Base-by-base conservation (phyloP, 345 rosid genomes). In the Ceriops decandra region DNA sequence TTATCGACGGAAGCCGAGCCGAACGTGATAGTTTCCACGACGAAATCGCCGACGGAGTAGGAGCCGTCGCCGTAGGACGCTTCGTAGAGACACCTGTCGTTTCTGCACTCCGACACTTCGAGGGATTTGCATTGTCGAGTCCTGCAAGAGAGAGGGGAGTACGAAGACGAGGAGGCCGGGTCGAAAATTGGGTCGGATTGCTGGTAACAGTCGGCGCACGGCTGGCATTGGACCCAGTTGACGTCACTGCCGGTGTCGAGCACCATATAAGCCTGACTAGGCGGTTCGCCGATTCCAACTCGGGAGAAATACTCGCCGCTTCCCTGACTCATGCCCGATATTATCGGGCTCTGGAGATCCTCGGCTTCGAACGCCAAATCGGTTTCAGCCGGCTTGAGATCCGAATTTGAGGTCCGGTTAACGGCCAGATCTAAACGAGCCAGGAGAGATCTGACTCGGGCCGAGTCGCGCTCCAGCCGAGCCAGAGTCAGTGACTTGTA, bases 241-340 rank as follows among this genome's bases (percentile, higher is more conserved):
- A 90, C 83, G 78, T 91, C 97, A 38, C 98, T 93, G 11, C 96
- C 98, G 0, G 93, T 88, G 72, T 93, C 97, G 19, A 93, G 77
- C 22, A 93, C 95, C 89, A 93, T 69, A 65, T 90, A 88, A 13
- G 82, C 85, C 20, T 78, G 79, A 72, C 79, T 89, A 67, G 92
- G 75, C 46, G 98, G 98, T 36, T 75, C 82, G 0, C 98, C 98
- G 54, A 93, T 81, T 22, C 92, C 93, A 5, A 89, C 71, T 69
- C 98, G 86, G 64, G 96, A 79, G 81, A 93, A 93, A 68, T 90
- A 93, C 90, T 91, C 98, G 26, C 98, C 98, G 46, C 97, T 93
- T 63, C 98, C 98, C 64, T 87, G 96, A 68, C 87, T 86, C 9
- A 88, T 68, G 3, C 97, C 96, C 0, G 98, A 93, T 15, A 88